Evolutionary conservation across 805 yeast species (phyloP).

Genomic region (Groenewaldozyma tartarivorans): DNA sequence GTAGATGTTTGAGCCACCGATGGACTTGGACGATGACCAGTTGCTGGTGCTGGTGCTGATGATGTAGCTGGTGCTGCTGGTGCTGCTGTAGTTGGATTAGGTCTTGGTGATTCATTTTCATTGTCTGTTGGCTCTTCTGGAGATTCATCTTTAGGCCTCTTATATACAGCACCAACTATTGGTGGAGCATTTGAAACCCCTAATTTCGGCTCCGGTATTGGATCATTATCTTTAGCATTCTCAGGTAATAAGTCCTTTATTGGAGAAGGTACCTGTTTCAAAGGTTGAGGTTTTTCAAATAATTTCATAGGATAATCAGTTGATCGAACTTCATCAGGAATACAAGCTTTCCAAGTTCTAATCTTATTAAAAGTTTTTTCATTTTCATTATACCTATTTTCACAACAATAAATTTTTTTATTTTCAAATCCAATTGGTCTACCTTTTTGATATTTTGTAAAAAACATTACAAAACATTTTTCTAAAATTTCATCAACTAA

Average conservation of each 20-base stretch:
- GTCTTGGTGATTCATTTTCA: slow-evolving; percentile 4
- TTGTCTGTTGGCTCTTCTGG: slow-evolving; percentile 16
- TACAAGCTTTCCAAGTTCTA: slow-evolving; percentile 96
- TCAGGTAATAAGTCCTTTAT: slow-evolving; percentile 67
- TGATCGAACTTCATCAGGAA: slow-evolving; percentile 92
- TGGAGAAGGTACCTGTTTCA: slow-evolving; percentile 74
- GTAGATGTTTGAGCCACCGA: background rate
- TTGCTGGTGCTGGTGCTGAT: background rate
- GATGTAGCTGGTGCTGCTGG: slow-evolving; percentile 5
- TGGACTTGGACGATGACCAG: background rate
- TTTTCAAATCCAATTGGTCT: slow-evolving; percentile 69
- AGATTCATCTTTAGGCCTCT: slow-evolving; percentile 73
- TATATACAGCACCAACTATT: slow-evolving; percentile 81
- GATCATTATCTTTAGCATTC: slow-evolving; percentile 62
- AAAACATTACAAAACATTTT: slow-evolving; percentile 89
- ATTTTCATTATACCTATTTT: slow-evolving; percentile 83
- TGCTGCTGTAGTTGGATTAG: background rate
- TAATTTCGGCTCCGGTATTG: slow-evolving; percentile 72
- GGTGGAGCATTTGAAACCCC: slow-evolving; percentile 90
- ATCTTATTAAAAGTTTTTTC: slow-evolving; percentile 89
- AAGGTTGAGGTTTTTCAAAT: slow-evolving; percentile 72
- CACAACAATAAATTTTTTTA: slow-evolving; percentile 80
- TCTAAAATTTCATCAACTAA: slow-evolving; percentile 80
- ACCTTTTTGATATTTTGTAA: slow-evolving; percentile 90
- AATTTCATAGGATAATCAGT: slow-evolving; percentile 34